Conservation (phyloP, 176 grass and related monocot species). For the Saccharum spontaneum region DNA sequence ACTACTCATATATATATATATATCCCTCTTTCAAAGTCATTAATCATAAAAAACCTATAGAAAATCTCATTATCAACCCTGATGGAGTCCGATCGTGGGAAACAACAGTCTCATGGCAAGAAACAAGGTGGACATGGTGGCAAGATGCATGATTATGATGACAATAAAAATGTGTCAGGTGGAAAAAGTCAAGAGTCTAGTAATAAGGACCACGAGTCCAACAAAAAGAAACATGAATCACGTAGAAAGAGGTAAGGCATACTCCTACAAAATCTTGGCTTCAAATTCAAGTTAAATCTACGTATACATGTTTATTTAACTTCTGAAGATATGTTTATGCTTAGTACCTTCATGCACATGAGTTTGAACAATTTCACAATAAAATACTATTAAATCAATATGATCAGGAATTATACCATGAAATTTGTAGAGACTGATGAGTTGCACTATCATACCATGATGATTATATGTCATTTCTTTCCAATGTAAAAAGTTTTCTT, state of each 20-base stretch:
- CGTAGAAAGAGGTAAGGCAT: conserved; percentile 1
- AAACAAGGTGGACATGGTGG: neutral
- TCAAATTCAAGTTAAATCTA: neutral
- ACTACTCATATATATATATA: neutral
- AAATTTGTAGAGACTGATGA: neutral
- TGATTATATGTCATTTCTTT: neutral
- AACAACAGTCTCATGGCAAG: neutral
- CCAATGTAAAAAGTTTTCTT: neutral
- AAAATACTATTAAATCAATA: neutral
- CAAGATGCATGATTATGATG: neutral
- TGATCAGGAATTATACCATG: neutral
- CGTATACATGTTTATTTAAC: neutral
- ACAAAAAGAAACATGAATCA: neutral
- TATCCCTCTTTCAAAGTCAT: neutral
- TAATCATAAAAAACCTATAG: neutral
- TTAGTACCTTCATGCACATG: neutral
- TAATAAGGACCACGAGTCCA: neutral
- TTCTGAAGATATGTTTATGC: neutral
- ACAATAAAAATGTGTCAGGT: neutral
- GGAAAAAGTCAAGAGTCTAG: neutral
- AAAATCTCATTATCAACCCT: neutral
- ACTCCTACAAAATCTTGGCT: neutral
- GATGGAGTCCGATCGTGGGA: neutral
- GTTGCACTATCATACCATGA: neutral
- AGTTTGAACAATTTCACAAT: neutral